Percentiles rank a stretch among this genome's conserved stretches.
These are phyloP conservation scores for Anisodus acutangulus DNA, from an alignment of 257 asterid species.

Conservation along the genomic window DNA sequence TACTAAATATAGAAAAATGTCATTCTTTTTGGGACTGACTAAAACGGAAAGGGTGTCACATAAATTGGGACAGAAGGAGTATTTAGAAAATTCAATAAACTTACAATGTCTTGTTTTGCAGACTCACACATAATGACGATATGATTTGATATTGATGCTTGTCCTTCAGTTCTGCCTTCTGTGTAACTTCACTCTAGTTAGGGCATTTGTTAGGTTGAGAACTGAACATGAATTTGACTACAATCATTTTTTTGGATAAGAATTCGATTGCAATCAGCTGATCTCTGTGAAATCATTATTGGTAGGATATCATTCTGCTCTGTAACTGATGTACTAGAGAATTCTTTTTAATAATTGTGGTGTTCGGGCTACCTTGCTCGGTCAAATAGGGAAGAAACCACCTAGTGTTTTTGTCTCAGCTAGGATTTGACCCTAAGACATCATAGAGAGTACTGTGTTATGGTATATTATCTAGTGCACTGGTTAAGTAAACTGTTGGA, in stretches of 20 bases:
- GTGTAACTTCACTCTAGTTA: neutral
- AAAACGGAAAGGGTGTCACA: neutral
- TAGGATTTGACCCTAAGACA: neutral
- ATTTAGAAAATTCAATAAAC: neutral
- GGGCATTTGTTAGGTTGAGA: conserved; percentile 22
- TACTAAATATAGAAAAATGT: neutral
- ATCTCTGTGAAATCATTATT: conserved; percentile 14
- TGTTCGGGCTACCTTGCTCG: neutral
- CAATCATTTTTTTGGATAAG: conserved; percentile 19
- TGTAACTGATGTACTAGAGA: neutral
- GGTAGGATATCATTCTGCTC: neutral
- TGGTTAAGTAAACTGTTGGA: neutral
- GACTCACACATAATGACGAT: neutral
- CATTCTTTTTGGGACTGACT: neutral
- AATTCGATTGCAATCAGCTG: neutral
- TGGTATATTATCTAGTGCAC: conserved; percentile 21
- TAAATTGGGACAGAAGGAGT: neutral
- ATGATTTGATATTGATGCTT: neutral
- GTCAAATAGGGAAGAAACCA: neutral
- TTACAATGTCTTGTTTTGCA: neutral
- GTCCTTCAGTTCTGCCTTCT: neutral
- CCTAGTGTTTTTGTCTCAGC: neutral
- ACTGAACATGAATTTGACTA: neutral
- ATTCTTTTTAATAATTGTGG: neutral
- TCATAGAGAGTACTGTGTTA: neutral